A percentile compares a stretch with the other conserved stretches of the same genome.
These are phyloP conservation scores for Penicillium occitanis DNA, from an alignment of 2,329 filamentous ascomycete species.

Conservation along the genomic window DNA sequence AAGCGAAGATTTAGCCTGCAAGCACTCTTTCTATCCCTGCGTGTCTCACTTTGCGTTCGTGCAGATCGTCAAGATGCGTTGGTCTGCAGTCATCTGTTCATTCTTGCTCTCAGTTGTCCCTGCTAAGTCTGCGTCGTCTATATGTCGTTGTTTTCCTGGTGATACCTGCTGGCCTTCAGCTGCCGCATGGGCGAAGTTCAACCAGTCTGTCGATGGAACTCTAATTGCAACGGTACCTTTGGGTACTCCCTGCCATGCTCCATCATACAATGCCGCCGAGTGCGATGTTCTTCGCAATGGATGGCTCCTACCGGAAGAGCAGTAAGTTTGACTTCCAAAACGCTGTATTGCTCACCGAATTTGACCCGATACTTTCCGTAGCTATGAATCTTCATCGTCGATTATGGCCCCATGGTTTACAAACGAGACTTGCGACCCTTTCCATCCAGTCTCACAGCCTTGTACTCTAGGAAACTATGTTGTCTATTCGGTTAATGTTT, in stretches of 20 bases:
- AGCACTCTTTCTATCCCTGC: not conserved
- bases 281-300: slow-evolving; percentile 5
- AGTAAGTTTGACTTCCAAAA: not conserved
- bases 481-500: slow-evolving; percentile 38
- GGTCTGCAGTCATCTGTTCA: not conserved
- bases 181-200: slow-evolving; percentile 39
- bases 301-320: slow-evolving; percentile 9
- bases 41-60: not conserved
- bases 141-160: slow-evolving; percentile 28
- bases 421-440: slow-evolving; percentile 36
- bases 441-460: slow-evolving; percentile 26
- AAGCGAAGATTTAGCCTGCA: not conserved
- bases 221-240: slow-evolving; percentile 37
- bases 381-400: slow-evolving; percentile 30
- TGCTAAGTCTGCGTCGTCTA: not conserved
- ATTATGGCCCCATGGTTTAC: slow-evolving; percentile 36
- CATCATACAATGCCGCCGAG: not conserved
- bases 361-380: not conserved
- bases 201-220: slow-evolving; percentile 38
- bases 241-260: slow-evolving; percentile 34
- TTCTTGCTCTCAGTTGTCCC: not conserved
- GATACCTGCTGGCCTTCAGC: slow-evolving; percentile 42
- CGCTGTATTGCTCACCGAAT: not conserved
- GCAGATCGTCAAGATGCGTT: not conserved
- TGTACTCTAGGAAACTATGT: slow-evolving; percentile 35